These are phyloP conservation scores for Boletus huronensis DNA, from an alignment of 768 basidiomycete species.

Conservation along the genomic window DNA sequence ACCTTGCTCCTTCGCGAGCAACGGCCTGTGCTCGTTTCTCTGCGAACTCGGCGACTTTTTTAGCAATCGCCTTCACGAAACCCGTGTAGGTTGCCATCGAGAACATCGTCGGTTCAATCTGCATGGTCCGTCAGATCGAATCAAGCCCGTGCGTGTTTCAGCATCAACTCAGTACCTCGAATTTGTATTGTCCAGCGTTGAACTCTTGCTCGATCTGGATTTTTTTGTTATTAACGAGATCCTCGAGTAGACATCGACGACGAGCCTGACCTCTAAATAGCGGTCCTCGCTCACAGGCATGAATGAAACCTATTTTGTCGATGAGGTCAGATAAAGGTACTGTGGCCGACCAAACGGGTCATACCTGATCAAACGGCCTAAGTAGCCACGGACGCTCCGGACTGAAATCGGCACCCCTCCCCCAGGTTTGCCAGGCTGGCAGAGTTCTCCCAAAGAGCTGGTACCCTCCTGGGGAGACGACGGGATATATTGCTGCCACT, in stretches of 20 bases:
- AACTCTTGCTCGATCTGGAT: conserved; percentile 48
- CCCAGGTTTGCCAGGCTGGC: conserved; percentile 65
- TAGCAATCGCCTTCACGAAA: conserved; percentile 40
- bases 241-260: background rate
- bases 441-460: conserved; percentile 61
- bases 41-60: conserved; percentile 42
- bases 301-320: conserved; percentile 44
- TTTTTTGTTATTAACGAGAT: background rate
- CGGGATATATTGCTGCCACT: conserved; percentile 62
- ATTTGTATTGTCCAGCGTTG: conserved; percentile 49
- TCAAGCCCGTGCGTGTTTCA: background rate
- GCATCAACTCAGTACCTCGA: conserved; percentile 36
- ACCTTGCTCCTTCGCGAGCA: conserved; percentile 41
- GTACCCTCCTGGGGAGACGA: conserved; percentile 64
- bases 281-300: conserved; percentile 43
- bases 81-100: conserved; percentile 48
- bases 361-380: conserved; percentile 58
- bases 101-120: conserved; percentile 51
- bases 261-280: conserved; percentile 42
- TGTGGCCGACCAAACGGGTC: background rate
- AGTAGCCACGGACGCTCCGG: conserved; percentile 57
- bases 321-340: background rate
- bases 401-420: conserved; percentile 45
- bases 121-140: conserved; percentile 5
- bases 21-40: conserved; percentile 37